phyloP scores from a whole-genome alignment of 2,329 filamentous ascomycete genomes.

The Beauveria varroae region DNA sequence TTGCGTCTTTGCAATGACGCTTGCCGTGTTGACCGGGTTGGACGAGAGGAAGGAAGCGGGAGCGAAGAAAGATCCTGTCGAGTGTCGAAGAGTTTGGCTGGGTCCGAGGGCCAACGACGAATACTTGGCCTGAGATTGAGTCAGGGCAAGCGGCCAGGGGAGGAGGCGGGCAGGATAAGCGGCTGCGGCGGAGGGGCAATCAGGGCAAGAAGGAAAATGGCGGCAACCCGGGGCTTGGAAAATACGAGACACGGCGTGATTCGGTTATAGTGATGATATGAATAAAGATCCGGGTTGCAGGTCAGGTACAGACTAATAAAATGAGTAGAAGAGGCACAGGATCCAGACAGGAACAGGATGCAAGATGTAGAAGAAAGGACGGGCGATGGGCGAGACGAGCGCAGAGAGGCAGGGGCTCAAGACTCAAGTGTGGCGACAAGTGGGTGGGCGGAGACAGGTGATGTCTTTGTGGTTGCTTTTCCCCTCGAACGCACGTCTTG shows the following conservation, averaged over 20 bases:
- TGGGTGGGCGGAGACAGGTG: slow-evolving; percentile 20
- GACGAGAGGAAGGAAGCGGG: slow-evolving; percentile 8
- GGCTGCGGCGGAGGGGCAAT: neutral
- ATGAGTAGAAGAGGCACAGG: slow-evolving; percentile 1
- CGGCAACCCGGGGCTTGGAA: neutral
- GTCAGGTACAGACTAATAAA: neutral
- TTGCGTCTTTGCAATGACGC: slow-evolving; percentile 18
- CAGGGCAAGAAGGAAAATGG: neutral
- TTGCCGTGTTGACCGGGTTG: slow-evolving; percentile 15
- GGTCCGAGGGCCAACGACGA: slow-evolving; percentile 8
- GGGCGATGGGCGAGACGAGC: neutral
- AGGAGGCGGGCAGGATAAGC: slow-evolving; percentile 8
- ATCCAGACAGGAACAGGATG: slow-evolving; percentile 4
- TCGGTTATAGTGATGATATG: neutral
- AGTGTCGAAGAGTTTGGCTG: slow-evolving; percentile 6
- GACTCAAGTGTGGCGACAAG: slow-evolving; percentile 11
- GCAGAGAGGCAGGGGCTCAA: slow-evolving; percentile 8
- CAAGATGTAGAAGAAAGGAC: slow-evolving; percentile 4
- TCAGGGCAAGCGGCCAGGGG: slow-evolving; percentile 6
- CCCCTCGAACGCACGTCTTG: slow-evolving; percentile 22
- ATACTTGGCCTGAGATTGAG: slow-evolving; percentile 6
- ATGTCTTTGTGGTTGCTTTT: slow-evolving; percentile 25
- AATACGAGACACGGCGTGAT: slow-evolving; percentile 2
- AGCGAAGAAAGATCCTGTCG: neutral
- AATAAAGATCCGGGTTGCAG: neutral